Conservation (phyloP, 495 filamentous ascomycete species). For the Aspergillus coremiiformis region DNA sequence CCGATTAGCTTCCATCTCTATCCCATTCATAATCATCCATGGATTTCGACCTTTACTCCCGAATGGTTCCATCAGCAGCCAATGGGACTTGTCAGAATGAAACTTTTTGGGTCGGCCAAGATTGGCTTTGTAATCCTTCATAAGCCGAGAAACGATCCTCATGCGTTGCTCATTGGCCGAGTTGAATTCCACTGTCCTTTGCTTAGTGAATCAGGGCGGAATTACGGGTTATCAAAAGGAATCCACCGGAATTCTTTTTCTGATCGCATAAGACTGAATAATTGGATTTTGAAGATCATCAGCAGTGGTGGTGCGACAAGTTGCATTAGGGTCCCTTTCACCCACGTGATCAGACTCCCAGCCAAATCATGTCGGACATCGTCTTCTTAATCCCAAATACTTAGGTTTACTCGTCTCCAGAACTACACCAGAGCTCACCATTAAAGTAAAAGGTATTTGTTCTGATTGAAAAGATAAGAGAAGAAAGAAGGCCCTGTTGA, state of each 20-base stretch:
- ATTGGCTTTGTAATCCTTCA: neutral
- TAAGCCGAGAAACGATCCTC: neutral
- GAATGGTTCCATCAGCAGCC: neutral
- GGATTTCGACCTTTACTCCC: neutral
- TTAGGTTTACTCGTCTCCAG: constrained; percentile 14
- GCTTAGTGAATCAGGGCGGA: neutral
- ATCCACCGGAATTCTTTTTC: neutral
- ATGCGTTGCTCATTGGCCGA: neutral
- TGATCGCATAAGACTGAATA: neutral
- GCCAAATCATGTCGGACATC: too few species aligned
- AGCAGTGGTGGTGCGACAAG: too few species aligned
- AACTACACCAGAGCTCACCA: constrained; percentile 18
- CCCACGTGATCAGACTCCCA: neutral
- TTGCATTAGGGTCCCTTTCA: too few species aligned
- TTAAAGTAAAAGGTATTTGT: too few species aligned
- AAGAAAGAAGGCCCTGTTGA: too few species aligned
- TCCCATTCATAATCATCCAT: neutral
- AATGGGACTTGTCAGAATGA: neutral
- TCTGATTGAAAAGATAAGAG: too few species aligned
- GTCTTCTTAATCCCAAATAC: too few species aligned
- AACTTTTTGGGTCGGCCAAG: neutral
- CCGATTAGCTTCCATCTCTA: neutral
- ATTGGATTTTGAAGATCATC: neutral
- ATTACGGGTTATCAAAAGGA: neutral
- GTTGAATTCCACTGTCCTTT: neutral